Evolutionary conservation across 2,329 filamentous ascomycete genomes (phyloP), one percentile per base, ranked within the genome.

Genomic region (Neopestalotiopsis sp.): DNA sequence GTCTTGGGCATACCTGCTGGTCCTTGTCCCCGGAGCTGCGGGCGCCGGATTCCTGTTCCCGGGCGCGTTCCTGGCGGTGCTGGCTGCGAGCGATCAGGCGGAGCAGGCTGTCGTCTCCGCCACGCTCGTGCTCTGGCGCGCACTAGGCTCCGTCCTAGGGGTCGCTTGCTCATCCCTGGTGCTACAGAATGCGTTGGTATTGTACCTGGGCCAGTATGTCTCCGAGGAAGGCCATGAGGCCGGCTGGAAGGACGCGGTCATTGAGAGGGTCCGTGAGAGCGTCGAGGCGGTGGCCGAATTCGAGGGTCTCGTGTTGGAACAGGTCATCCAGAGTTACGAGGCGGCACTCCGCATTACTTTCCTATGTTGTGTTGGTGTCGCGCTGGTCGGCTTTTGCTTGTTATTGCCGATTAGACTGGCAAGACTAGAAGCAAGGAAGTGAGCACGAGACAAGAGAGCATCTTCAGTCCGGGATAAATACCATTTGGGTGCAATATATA

Each of bases 71-170:
- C 88, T 93, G 76, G 85, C 87, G 14, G 81, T 92, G 1, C 85
- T 92, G 28, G 88, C 87, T 1, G 85, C 86, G 2, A 89, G 86
- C 57, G 79, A 84, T 4, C 89, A 91, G 74, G 76, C 82, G 4
- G 89, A 91, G 63, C 90, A 92, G 77, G 91, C 91, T 12, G 89
- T 92, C 57, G 89, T 90, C 14, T 92, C 91, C 1, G 89, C 87
- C 66, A 94, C 92, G 0, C 81, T 95, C 70, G 86, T 91, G 20
- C 81, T 95, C 24, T 94, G 91, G 89, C 86, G 92, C 67, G 89
- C 88, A 69, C 79, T 95, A 5, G 93, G 92, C 5, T 87, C 86
- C 67, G 92, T 95, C 1, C 84, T 94, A 75, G 93, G 92, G 17
- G 88, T 95, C 60, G 89, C 92, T 0, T 82, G 86, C 66, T 92